phyloP scores from a whole-genome alignment of 208 protist genomes.

The Crithidia fasciculata region DNA sequence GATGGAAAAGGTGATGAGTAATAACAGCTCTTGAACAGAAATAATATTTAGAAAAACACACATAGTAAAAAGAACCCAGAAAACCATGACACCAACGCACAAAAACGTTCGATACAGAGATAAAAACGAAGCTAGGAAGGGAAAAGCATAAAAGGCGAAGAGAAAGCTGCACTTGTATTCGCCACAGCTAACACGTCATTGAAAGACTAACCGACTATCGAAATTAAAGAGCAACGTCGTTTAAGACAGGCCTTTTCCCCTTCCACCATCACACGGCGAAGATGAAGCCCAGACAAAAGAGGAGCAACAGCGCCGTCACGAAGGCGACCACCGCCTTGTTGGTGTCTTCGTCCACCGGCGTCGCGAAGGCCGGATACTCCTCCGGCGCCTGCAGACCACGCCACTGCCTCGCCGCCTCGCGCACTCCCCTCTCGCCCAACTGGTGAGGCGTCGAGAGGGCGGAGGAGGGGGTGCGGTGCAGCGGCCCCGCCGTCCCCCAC shows the following conservation, averaged over 20 bases:
- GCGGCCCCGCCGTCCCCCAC: not conserved
- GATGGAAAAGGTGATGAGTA: too few species aligned
- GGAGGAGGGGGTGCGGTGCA: not conserved
- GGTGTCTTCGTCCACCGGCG: conserved; percentile 22
- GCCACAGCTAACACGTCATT: too few species aligned
- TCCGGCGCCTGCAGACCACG: conserved; percentile 3
- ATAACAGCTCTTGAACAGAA: too few species aligned
- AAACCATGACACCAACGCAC: too few species aligned
- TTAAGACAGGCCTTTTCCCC: not conserved
- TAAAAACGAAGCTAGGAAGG: too few species aligned
- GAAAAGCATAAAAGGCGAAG: not conserved
- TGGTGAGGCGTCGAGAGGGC: not conserved
- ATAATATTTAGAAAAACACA: too few species aligned
- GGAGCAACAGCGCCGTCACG: conserved; percentile 12
- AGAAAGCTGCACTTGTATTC: not conserved
- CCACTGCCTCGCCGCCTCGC: not conserved
- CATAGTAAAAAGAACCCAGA: too few species aligned
- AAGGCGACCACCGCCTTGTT: conserved; percentile 32
- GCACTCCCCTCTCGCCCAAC: not conserved
- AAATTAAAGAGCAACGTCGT: too few species aligned
- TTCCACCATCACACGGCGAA: conserved; percentile 13
- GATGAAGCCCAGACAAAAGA: conserved; percentile 23
- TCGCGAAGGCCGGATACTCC: conserved; percentile 19
- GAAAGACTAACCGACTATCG: too few species aligned
- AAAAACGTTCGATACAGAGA: too few species aligned